Conservation (phyloP, 2,329 filamentous ascomycete species). For the Fusarium metavorans region DNA sequence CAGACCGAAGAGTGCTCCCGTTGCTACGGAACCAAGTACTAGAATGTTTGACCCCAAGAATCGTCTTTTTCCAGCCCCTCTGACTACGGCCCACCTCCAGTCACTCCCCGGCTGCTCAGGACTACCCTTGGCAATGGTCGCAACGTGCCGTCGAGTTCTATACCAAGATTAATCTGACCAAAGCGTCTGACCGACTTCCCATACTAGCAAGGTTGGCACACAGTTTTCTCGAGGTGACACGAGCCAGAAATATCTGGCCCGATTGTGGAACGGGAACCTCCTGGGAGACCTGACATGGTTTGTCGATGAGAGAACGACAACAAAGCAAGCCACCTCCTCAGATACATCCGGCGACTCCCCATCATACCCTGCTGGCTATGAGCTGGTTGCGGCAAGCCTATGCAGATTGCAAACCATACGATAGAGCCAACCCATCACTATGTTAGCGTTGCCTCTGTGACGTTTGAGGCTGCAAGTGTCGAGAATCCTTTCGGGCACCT, state of each 20-base stretch:
- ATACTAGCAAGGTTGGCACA: conserved; percentile 47
- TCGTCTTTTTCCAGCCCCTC: background rate
- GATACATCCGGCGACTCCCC: background rate
- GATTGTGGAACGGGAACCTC: conserved; percentile 46
- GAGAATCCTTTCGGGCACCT: background rate
- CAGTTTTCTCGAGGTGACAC: conserved; percentile 27
- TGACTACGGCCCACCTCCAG: background rate
- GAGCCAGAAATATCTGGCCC: conserved; percentile 41
- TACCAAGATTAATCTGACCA: conserved; percentile 37
- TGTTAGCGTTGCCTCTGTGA: background rate
- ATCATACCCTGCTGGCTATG: background rate
- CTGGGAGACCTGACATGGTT: conserved; percentile 39
- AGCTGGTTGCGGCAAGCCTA: background rate
- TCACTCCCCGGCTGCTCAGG: background rate
- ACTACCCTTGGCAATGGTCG: conserved; percentile 35
- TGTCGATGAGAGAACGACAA: background rate
- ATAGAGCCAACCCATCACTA: background rate
- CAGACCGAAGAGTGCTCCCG: background rate
- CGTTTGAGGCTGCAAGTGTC: background rate
- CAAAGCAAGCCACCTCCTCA: background rate
- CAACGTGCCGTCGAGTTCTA: conserved; percentile 46
- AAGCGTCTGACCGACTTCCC: conserved; percentile 42
- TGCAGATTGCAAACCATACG: background rate
- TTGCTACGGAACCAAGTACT: no score
- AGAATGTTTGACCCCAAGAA: background rate